Base-by-base conservation (phyloP, 352 stramenopile species). In the Globisporangium middletonii region DNA sequence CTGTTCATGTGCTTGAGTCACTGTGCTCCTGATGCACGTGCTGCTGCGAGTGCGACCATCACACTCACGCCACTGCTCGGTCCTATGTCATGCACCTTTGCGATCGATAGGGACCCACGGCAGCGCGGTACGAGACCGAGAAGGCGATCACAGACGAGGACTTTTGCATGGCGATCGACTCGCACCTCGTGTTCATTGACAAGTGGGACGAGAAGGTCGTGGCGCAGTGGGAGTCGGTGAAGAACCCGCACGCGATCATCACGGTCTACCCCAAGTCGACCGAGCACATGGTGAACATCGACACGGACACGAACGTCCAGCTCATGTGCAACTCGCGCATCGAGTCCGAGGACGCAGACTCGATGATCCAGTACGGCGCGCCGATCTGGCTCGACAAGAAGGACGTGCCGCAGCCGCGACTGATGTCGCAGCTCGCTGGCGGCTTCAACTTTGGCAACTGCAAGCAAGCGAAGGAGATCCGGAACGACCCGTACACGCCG, bases 381-480 rank as follows among this genome's bases (percentile, higher is more conserved):
- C 77, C 80, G 15, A 81, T 79, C 46, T 88, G 74, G 78, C 68
- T 88, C 44, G 53, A 83, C 55, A 88, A 86, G 69, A 83, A 81
- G 55, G 59, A 83, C 28, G 79, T 76, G 18, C 66, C 70, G n/a
- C 88, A 87, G 73, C 79, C 82, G 7, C 69, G 76, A 0, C 60
- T 92, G 42, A 88, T 89, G 77, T 92, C 82, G 43, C 82, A 92
- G 53, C 64, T 92, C 19, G 82, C 82, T 8, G 80, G 77, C 11
- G 83, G 83, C 51, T 93, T 93, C 73, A 91, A 90, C 62, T 93
- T 93, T 65, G 80, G 80, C 54, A 75, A 75, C 50, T 90, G 83
- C 64, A 72, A 69, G 35, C 77, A 88, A 54, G 77, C 70, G 15
- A 83, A 83, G 52, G 73, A 86, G 50, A 75, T 93, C 57, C 83